Conservation (phyloP, 1,284 basidiomycete species). For the Cutaneotrichosporon mucoides region DNA sequence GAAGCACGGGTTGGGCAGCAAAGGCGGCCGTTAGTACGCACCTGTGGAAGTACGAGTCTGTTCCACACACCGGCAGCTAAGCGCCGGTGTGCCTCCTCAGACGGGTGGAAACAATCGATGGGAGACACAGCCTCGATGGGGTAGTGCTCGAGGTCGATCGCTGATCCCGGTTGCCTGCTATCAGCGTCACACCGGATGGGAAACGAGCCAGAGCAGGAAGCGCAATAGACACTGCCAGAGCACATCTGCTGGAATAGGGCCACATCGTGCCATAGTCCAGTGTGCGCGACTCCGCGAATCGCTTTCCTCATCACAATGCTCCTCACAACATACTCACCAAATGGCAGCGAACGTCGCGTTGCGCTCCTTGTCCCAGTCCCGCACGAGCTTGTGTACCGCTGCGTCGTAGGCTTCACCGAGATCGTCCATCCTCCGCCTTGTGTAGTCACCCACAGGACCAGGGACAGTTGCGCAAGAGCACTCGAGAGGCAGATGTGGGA, state of each 20-base stretch:
- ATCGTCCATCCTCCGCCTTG: conserved; percentile 44
- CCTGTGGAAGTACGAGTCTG: conserved; percentile 24
- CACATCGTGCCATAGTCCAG: too few relatives aligned
- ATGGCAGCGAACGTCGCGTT: conserved; percentile 39
- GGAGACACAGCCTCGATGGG: conserved; percentile 45
- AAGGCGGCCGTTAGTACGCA: too few relatives aligned
- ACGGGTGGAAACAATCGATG: conserved; percentile 51
- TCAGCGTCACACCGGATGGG: too few relatives aligned
- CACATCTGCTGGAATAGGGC: too few relatives aligned
- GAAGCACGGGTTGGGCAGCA: too few relatives aligned
- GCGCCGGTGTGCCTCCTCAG: conserved; percentile 41
- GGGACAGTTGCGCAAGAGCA: conserved; percentile 44
- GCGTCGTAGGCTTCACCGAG: conserved; percentile 43
- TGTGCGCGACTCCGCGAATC: too few relatives aligned
- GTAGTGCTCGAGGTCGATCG: conserved; percentile 42
- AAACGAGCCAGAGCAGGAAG: too few relatives aligned
- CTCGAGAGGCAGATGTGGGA: conserved; percentile 40
- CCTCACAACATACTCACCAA: too few relatives aligned
- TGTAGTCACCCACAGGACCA: conserved; percentile 42
- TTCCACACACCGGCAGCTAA: conserved; percentile 50
- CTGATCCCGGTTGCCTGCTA: conserved; percentile 45
- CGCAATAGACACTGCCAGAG: too few relatives aligned
- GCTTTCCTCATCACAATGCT: too few relatives aligned
- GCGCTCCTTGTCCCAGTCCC: conserved; percentile 36
- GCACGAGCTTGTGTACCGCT: conserved; percentile 37